These are phyloP conservation scores for Puccinia polysora DNA, from an alignment of 1,284 basidiomycete genomes.

Conservation along the genomic window DNA sequence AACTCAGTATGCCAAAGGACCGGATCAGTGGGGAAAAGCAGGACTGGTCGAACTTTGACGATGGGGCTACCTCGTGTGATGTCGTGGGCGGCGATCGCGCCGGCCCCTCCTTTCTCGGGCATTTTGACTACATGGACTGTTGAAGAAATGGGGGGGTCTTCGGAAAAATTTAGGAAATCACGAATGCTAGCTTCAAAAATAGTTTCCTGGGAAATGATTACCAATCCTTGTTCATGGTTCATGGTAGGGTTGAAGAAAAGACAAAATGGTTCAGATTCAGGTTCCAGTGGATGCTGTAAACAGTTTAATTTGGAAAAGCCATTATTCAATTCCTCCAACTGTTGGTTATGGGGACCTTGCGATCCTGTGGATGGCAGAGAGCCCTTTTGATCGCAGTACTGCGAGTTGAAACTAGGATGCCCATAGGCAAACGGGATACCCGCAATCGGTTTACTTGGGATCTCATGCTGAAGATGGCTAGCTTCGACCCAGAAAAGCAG, in stretches of 20 bases:
- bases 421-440: too few relatives aligned
- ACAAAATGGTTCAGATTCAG: slow-evolving; percentile 11
- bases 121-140: slow-evolving; percentile 28
- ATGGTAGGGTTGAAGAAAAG: slow-evolving; percentile 11
- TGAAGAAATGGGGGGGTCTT: slow-evolving; percentile 4
- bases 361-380: too few relatives aligned
- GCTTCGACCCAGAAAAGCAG: too few relatives aligned
- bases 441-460: too few relatives aligned
- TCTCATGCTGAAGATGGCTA: too few relatives aligned
- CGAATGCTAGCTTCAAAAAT: not conserved
- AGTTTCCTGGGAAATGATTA: slow-evolving; percentile 8
- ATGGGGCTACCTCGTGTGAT: slow-evolving; percentile 5
- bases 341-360: too few relatives aligned
- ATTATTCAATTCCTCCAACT: not conserved
- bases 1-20: not conserved
- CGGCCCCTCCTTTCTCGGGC: slow-evolving; percentile 25
- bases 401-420: too few relatives aligned
- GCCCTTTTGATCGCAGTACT: too few relatives aligned
- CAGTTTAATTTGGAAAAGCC: slow-evolving; percentile 17
- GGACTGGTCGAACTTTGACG: not conserved
- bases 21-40: not conserved
- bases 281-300: slow-evolving; percentile 8
- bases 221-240: slow-evolving; percentile 21
- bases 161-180: slow-evolving; percentile 12
- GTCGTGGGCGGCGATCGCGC: not conserved